Conservation (phyloP, 148 eudicot genomes). For the Beta vulgaris region DNA sequence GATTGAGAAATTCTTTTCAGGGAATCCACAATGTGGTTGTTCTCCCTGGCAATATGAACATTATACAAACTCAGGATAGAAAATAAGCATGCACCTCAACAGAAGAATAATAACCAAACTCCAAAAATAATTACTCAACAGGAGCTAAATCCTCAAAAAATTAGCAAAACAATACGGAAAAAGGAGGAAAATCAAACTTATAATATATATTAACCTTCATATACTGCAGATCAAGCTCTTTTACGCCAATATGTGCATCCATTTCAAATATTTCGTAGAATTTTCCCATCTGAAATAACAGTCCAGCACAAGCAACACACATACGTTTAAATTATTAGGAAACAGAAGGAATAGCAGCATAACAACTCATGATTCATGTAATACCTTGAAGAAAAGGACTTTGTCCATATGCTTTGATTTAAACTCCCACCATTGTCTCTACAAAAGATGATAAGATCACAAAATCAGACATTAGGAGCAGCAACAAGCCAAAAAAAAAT, state of each 20-base stretch:
- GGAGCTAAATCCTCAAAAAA: constrained; percentile 3
- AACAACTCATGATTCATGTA: constrained; percentile 3
- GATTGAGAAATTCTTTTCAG: constrained; percentile 83
- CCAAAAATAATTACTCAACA: not conserved
- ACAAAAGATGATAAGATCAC: constrained; percentile 20
- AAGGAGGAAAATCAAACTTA: not conserved
- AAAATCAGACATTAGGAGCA: constrained; percentile 6
- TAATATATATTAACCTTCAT: constrained; percentile 72
- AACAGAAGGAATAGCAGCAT: constrained; percentile 10
- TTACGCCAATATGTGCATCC: constrained; percentile 97
- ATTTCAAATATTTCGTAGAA: constrained; percentile 96
- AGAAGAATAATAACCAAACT: not conserved
- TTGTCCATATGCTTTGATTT: constrained; percentile 98
- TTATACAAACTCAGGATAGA: constrained; percentile 6
- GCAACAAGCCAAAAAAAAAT: too few relatives aligned
- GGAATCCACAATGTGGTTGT: constrained; percentile 99
- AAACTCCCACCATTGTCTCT: constrained; percentile 99
- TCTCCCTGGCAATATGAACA: constrained; percentile 60
- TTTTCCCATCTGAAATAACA: constrained; percentile 79
- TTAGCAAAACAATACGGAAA: not conserved
- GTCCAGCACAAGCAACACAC: constrained; percentile 2
- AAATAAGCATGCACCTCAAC: not conserved
- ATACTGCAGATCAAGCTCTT: constrained; percentile 95
- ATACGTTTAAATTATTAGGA: not conserved
- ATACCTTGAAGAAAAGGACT: constrained; percentile 97